A percentile compares a stretch with the other conserved stretches of the same genome.
These are phyloP conservation scores for Cordyceps tenuipes DNA, from an alignment of 2,329 filamentous ascomycete species.

Conservation along the genomic window DNA sequence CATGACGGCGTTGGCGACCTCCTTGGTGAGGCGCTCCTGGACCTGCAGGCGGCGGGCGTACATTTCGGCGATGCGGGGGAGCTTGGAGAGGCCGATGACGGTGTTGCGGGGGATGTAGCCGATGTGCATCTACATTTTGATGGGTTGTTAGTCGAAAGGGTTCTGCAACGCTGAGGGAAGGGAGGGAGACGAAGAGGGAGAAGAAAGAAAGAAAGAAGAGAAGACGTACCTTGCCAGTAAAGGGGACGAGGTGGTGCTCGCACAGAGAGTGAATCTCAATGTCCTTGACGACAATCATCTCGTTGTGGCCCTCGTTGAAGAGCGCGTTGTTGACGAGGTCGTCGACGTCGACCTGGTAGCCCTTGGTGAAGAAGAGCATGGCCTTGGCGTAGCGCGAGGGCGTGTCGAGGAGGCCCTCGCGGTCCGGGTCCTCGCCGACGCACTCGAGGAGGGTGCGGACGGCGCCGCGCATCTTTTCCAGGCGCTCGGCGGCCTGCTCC, in stretches of 20 bases:
- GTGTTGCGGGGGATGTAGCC: conserved; percentile 90
- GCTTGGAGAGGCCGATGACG: conserved; percentile 90
- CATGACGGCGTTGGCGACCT: conserved; percentile 88
- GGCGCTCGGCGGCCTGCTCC: conserved; percentile 36
- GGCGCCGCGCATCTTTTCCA: conserved; percentile 52
- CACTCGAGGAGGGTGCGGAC: conserved; percentile 61
- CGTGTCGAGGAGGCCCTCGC: conserved; percentile 56
- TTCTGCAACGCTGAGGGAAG: no score
- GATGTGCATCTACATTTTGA: conserved; percentile 74
- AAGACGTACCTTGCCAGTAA: conserved; percentile 74
- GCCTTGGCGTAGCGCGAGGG: conserved; percentile 91
- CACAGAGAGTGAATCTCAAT: conserved; percentile 93
- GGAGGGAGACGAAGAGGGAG: no score
- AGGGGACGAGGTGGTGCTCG: conserved; percentile 95
- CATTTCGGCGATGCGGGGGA: conserved; percentile 94
- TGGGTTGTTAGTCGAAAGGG: neutral
- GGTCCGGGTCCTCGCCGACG: conserved; percentile 58
- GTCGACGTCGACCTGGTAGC: conserved; percentile 88
- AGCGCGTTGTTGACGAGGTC: conserved; percentile 91
- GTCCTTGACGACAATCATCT: conserved; percentile 95
- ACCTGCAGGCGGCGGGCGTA: conserved; percentile 90
- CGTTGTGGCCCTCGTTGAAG: conserved; percentile 94
- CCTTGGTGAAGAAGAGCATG: conserved; percentile 91
- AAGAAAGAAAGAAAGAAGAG: neutral
- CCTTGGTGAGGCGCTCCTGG: conserved; percentile 91